phyloP scores from a whole-genome alignment of 2,329 filamentous ascomycete genomes.

The Fusarium sp. region DNA sequence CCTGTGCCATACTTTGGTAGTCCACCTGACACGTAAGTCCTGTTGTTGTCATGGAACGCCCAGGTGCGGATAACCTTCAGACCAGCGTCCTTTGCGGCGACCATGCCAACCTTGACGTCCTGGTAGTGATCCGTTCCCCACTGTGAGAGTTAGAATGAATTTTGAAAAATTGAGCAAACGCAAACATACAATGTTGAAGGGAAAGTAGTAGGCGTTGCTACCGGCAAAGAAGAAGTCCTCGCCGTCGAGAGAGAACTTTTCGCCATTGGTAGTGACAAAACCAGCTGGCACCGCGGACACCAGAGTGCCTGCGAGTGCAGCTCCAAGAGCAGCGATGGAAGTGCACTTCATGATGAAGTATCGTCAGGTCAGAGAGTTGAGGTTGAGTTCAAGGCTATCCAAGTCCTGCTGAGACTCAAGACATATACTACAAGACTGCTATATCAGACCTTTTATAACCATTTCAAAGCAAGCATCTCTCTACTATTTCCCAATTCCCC shows the following conservation, averaged over 20 bases:
- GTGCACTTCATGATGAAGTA: conserved; percentile 18
- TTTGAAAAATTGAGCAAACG: background rate
- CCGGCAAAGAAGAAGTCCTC: conserved; percentile 65
- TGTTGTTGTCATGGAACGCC: conserved; percentile 66
- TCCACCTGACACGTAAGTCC: conserved; percentile 54
- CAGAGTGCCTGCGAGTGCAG: conserved; percentile 4
- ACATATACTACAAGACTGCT: background rate
- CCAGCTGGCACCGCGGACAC: conserved; percentile 43
- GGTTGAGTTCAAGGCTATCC: background rate
- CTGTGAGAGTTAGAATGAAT: background rate
- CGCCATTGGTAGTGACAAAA: conserved; percentile 59
- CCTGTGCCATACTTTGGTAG: conserved; percentile 57
- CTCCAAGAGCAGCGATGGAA: conserved; percentile 10
- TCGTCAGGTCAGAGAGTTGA: background rate
- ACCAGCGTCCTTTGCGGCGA: conserved; percentile 56
- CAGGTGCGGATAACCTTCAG: conserved; percentile 63
- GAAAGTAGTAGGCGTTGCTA: conserved; percentile 65
- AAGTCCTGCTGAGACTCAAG: background rate
- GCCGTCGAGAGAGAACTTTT: conserved; percentile 62
- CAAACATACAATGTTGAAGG: conserved; percentile 58
- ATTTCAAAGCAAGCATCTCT: background rate
- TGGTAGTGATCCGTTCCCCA: conserved; percentile 45
- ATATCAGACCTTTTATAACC: conserved; percentile 15
- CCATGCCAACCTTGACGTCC: conserved; percentile 56
- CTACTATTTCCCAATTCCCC: background rate